Evolutionary conservation across 2,329 filamentous ascomycete species (phyloP).

Genomic region (Aureobasidium sp.): DNA sequence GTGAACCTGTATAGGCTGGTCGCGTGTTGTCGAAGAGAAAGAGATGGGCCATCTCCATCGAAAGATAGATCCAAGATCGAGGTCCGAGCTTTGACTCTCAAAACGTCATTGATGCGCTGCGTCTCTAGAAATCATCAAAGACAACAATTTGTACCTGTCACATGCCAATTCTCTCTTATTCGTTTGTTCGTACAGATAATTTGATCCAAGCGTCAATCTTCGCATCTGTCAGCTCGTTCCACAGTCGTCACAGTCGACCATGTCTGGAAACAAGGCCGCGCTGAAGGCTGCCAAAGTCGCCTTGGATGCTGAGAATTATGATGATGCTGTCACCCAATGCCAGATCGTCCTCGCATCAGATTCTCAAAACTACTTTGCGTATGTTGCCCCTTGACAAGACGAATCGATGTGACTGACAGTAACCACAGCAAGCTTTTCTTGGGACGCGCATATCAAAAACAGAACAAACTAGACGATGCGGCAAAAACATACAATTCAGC

Average conservation of each 20-base stretch:
- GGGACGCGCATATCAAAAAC: conserved; percentile 75
- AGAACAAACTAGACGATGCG: conserved; percentile 60
- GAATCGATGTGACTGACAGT: neutral
- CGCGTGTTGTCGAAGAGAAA: neutral
- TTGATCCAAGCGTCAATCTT: neutral
- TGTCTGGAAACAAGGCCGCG: conserved; percentile 51
- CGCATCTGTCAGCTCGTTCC: neutral
- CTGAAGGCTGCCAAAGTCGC: conserved; percentile 75
- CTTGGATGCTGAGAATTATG: conserved; percentile 70
- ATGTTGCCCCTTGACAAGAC: conserved; percentile 24
- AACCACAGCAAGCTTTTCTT: conserved; percentile 67
- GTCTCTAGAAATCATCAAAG: neutral
- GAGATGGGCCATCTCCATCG: neutral
- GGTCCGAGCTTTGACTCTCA: neutral
- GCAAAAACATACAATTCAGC: conserved; percentile 70
- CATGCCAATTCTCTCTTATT: neutral
- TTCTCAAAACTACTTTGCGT: conserved; percentile 73
- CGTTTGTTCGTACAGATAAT: neutral
- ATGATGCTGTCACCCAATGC: conserved; percentile 62
- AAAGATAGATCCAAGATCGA: neutral
- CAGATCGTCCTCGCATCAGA: conserved; percentile 63
- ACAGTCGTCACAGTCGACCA: neutral
- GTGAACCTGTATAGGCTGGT: neutral
- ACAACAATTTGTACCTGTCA: neutral
- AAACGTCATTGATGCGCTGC: conserved; percentile 1